Percentiles rank a stretch among this genome's conserved stretches.
These are phyloP conservation scores for Rugonectria rugulosa DNA, from an alignment of 2,329 filamentous ascomycete species.

Conservation along the genomic window DNA sequence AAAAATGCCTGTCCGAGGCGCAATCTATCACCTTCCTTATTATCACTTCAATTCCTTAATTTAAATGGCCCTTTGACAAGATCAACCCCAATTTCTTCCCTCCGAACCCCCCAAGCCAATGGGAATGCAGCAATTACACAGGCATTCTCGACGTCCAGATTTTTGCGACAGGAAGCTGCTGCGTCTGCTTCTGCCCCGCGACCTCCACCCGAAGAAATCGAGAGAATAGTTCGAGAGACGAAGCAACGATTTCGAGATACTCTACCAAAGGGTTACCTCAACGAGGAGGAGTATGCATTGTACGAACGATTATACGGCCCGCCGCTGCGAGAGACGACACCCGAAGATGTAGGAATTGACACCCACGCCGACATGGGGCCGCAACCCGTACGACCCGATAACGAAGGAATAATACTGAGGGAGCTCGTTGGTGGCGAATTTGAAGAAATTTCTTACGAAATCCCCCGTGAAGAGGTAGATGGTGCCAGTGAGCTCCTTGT, in stretches of 20 bases:
- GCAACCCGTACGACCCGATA: conserved; percentile 23
- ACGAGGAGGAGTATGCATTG: conserved; percentile 72
- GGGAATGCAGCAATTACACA: conserved; percentile 37
- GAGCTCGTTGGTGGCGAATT: conserved; percentile 63
- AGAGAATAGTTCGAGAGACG: conserved; percentile 73
- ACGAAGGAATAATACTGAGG: conserved; percentile 59
- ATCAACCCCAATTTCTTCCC: conserved; percentile 25
- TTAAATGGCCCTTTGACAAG: conserved; percentile 24
- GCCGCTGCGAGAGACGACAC: conserved; percentile 68
- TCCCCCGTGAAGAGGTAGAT: conserved; percentile 29
- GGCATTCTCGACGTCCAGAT: conserved; percentile 41
- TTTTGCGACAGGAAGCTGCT: conserved; percentile 31
- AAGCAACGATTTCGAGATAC: conserved; percentile 79
- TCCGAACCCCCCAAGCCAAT: conserved; percentile 35
- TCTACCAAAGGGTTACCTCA: conserved; percentile 75
- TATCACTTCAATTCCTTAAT: conserved; percentile 19
- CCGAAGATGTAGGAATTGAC: conserved; percentile 65
- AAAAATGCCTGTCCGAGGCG: conserved; percentile 44
- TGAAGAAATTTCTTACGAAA: conserved; percentile 66
- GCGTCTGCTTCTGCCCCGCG: conserved; percentile 7
- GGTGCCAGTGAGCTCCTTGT: conserved; percentile 5
- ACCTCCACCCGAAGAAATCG: conserved; percentile 52
- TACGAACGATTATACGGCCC: conserved; percentile 85
- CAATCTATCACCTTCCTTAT: conserved; percentile 26
- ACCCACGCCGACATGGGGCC: conserved; percentile 48